phyloP scores from a whole-genome alignment of 106 monocot species.

The Gastrodia elata region DNA sequence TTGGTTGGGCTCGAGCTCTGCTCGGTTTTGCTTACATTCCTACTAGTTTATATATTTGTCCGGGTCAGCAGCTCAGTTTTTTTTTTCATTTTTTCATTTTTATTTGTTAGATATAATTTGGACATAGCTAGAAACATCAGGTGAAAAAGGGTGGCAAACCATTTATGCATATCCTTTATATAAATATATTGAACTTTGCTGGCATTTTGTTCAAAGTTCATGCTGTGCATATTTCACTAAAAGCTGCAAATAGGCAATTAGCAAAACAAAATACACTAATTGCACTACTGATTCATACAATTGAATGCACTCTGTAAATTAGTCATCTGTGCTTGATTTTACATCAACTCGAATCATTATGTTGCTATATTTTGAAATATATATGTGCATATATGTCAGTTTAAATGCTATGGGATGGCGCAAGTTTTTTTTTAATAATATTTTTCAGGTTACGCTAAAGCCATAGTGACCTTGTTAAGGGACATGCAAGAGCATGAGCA shows the following conservation, averaged over 20 bases:
- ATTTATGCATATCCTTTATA: background rate
- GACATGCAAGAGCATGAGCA: slow-evolving; percentile 79
- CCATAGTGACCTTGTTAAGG: slow-evolving; percentile 44
- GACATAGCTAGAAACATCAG: background rate
- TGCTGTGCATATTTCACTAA: background rate
- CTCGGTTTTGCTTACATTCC: too few species aligned
- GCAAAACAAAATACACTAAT: background rate
- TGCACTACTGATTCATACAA: slow-evolving; percentile 1
- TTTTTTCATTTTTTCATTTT: background rate
- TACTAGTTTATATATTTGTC: too few species aligned
- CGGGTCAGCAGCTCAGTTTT: too few species aligned
- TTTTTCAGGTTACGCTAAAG: slow-evolving; percentile 67
- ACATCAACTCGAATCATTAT: background rate
- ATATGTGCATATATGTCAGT: background rate
- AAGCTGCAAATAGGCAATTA: background rate
- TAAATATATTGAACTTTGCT: background rate
- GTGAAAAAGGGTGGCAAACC: background rate
- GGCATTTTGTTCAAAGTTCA: background rate
- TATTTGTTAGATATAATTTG: background rate
- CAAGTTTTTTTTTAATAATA: background rate
- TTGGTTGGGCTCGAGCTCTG: too few species aligned
- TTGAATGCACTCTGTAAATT: background rate
- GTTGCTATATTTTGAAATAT: background rate
- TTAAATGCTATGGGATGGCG: background rate
- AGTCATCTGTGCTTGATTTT: background rate